phyloP scores from a whole-genome alignment of 1,139 yeast genomes.

The Citeromyces hawaiiensis region DNA sequence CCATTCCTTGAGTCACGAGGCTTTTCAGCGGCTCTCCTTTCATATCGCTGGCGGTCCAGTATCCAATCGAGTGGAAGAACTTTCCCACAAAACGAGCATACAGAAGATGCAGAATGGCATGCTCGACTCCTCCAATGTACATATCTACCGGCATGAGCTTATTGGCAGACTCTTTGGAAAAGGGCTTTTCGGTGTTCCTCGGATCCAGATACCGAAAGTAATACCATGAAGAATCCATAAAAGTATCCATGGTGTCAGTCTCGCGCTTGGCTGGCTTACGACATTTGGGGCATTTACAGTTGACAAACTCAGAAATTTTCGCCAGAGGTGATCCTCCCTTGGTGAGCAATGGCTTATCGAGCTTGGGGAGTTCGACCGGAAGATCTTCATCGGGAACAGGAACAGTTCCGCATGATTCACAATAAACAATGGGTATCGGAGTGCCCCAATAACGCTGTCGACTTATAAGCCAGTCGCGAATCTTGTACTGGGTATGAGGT shows the following conservation, averaged over 20 bases:
- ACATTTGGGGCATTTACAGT: constrained; percentile 75
- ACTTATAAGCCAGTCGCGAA: constrained; percentile 89
- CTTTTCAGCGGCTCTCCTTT: constrained; percentile 70
- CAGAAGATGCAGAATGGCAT: constrained; percentile 81
- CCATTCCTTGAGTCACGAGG: constrained; percentile 94
- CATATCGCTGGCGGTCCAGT: constrained; percentile 35
- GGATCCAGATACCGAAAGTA: constrained; percentile 77
- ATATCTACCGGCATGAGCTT: constrained; percentile 70
- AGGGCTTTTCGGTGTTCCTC: constrained; percentile 39
- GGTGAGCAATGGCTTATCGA: constrained; percentile 26
- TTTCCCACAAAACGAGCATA: constrained; percentile 80
- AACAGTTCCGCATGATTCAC: constrained; percentile 73
- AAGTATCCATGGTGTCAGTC: constrained; percentile 97
- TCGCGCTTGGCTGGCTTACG: constrained; percentile 68
- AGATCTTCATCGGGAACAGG: constrained; percentile 80
- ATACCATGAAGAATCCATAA: constrained; percentile 97
- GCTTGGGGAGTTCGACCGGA: constrained; percentile 68
- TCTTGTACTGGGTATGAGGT: constrained; percentile 38
- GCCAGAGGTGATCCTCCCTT: constrained; percentile 64
- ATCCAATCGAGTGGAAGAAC: constrained; percentile 48
- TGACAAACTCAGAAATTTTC: constrained; percentile 53
- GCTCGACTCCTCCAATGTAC: constrained; percentile 92
- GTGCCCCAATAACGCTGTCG: constrained; percentile 98
- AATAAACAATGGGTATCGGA: constrained; percentile 89
- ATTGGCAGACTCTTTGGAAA: constrained; percentile 36